A percentile compares a stretch with the other conserved stretches of the same genome.
phyloP scores from a whole-genome alignment of 352 stramenopile genomes.

The Globisporangium mamillatum region DNA sequence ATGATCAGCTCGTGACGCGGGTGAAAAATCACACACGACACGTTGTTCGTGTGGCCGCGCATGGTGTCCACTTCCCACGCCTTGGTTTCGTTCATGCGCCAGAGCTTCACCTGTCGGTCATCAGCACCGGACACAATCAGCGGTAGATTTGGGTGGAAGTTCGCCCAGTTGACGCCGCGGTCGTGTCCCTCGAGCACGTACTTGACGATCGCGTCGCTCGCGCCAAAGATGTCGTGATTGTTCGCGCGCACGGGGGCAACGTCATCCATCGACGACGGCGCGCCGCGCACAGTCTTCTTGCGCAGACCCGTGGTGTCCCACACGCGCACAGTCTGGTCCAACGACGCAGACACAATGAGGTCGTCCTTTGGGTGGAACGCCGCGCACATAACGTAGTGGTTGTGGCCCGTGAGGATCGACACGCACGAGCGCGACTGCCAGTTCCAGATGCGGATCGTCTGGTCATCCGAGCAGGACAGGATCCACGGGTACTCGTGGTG shows the following conservation, averaged over 20 bases:
- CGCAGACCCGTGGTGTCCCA: slow-evolving; percentile 99
- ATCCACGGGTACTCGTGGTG: slow-evolving; percentile 99
- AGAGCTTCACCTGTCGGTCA: slow-evolving; percentile 99
- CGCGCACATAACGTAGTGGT: slow-evolving; percentile 99
- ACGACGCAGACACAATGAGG: slow-evolving; percentile 97
- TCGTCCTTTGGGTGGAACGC: slow-evolving; percentile 99
- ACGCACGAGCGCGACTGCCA: slow-evolving; percentile 98
- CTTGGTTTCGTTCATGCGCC: slow-evolving; percentile 99
- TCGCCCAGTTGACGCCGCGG: slow-evolving; percentile 99
- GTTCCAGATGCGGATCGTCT: slow-evolving; percentile 99
- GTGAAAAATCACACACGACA: slow-evolving; percentile 99
- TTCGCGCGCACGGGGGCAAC: slow-evolving; percentile 54
- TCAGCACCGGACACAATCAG: slow-evolving; percentile 98
- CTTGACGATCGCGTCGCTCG: slow-evolving; percentile 99
- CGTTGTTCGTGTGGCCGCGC: slow-evolving; percentile 99
- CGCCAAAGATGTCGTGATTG: slow-evolving; percentile 97
- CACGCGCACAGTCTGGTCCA: slow-evolving; percentile 98
- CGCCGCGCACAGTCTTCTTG: slow-evolving; percentile 97
- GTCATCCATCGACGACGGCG: slow-evolving; percentile 78
- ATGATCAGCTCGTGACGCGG: slow-evolving; percentile 99
- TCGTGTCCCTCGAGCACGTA: slow-evolving; percentile 99
- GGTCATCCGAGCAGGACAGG: slow-evolving; percentile 96
- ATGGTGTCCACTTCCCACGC: slow-evolving; percentile 99
- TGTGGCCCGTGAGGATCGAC: slow-evolving; percentile 99
- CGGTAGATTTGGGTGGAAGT: slow-evolving; percentile 98